These are phyloP conservation scores for Quercus wislizeni DNA, from an alignment of 306 rosid genomes.

Conservation along the genomic window DNA sequence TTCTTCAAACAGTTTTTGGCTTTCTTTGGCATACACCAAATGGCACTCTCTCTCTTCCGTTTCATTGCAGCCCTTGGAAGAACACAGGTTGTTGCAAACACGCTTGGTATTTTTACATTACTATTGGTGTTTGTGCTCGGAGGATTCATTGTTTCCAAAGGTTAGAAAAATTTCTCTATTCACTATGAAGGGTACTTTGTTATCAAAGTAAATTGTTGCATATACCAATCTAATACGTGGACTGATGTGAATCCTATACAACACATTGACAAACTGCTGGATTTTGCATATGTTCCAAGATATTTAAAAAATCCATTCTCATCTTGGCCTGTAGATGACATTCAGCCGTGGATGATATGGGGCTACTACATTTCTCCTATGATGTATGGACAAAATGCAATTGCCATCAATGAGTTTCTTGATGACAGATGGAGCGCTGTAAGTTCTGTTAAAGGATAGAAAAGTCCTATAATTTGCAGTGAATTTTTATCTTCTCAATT, in stretches of 20 bases:
- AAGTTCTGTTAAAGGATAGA: constrained; percentile 1
- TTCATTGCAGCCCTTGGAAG: constrained; percentile 57
- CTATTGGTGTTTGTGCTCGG: constrained; percentile 53
- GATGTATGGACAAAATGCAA: constrained; percentile 92
- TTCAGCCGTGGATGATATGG: constrained; percentile 73
- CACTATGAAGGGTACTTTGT: neutral
- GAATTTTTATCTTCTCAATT: neutral
- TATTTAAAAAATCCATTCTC: neutral
- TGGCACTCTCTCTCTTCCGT: constrained; percentile 63
- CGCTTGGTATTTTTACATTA: constrained; percentile 43
- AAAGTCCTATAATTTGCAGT: neutral
- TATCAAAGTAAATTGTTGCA: neutral
- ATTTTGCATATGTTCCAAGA: neutral
- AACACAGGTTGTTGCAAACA: constrained; percentile 45
- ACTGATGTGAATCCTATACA: neutral
- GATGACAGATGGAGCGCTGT: constrained; percentile 77
- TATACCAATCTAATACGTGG: neutral
- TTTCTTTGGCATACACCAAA: constrained; percentile 55
- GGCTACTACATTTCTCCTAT: constrained; percentile 73
- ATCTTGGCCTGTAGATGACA: constrained; percentile 42
- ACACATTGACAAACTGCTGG: neutral
- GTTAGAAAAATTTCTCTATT: constrained; percentile 23
- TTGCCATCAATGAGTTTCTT: constrained; percentile 72
- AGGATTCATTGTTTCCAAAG: constrained; percentile 55
- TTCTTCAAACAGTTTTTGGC: constrained; percentile 55